phyloP scores from a whole-genome alignment of 2,329 filamentous ascomycete species.

The Amauroascus verrucosus region DNA sequence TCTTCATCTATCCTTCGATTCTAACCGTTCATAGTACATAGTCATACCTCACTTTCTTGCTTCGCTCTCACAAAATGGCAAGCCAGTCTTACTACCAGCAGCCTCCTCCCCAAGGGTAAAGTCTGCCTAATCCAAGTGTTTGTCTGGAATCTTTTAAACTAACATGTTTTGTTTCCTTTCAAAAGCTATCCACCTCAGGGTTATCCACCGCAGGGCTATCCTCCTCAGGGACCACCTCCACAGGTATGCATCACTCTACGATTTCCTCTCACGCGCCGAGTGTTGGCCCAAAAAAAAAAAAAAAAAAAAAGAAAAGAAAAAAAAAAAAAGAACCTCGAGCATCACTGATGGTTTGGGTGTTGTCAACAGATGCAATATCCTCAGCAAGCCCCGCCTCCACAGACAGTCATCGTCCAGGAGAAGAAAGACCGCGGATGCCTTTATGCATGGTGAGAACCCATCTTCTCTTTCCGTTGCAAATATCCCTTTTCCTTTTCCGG shows the following conservation, averaged over 20 bases:
- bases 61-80: constrained; percentile 27
- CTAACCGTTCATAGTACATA: background rate
- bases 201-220: constrained; percentile 27
- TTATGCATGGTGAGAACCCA: constrained; percentile 36
- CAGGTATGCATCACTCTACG: constrained; percentile 20
- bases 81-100: constrained; percentile 32
- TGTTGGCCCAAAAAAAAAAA: too few relatives aligned
- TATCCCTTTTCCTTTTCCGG: background rate
- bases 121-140: background rate
- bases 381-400: constrained; percentile 38
- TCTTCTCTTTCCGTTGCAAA: background rate
- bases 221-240: constrained; percentile 19
- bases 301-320: too few relatives aligned
- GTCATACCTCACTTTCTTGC: background rate
- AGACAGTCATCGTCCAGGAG: constrained; percentile 23
- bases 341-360: background rate
- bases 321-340: background rate
- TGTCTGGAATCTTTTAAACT: background rate
- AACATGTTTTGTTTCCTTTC: background rate
- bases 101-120: constrained; percentile 11
- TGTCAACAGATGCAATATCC: constrained; percentile 42
- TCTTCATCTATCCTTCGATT: background rate
- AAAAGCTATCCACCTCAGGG: constrained; percentile 19
- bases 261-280: background rate
- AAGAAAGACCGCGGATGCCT: constrained; percentile 45